Base-by-base conservation (phyloP, 2,329 filamentous ascomycete species). In the Pseudofabraea citricarpa region DNA sequence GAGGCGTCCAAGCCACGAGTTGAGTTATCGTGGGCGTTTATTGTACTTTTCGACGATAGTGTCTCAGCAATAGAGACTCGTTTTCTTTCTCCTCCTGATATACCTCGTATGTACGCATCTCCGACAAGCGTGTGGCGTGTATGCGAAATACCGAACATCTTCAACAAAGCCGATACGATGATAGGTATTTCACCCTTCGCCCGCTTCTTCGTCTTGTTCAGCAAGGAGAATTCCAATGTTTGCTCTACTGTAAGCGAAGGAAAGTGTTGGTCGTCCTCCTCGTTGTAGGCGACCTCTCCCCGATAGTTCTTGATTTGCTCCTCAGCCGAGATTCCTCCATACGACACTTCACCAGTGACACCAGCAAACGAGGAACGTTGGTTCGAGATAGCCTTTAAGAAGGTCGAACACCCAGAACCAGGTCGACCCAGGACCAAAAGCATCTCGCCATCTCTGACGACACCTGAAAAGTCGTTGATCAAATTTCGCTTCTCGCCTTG, bases 1-100 rank as follows among this genome's bases (percentile, higher is more conserved):
- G 81, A 86, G 1, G 85, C 83, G 58, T 93, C 87, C 0, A 91
- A 69, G n/a, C 87, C 87, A 37, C 87, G 73, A 1, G 86, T 91
- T 1, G 79, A 83, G 61, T 91, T 91, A 54, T 91, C 87, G 84
- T 85, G 90, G 49, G 81, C 83, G 24, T 86, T 79, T 1, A 90
- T 81, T 0, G 83, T 81, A 1, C 81, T 81, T 61, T 86, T 84
- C 6, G 84, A 84, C 4, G 85, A 82, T 18, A 91, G 65, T 0
- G 84, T 87, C 63, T 91, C 87, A 2, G 85, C 84, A 50, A 91
- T 89, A 18, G 81, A 83, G 7, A 89, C 86, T 57, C 87, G 83
- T 62, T 90, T 91, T 27, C 87, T 70, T 65, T 93, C 87, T 45
- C 87, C 87, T 54, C 87, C 87, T 36, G 82, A 87, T 0, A 91